Conservation (phyloP, 352 stramenopile genomes). For the Globisporangium megalacanthum region DNA sequence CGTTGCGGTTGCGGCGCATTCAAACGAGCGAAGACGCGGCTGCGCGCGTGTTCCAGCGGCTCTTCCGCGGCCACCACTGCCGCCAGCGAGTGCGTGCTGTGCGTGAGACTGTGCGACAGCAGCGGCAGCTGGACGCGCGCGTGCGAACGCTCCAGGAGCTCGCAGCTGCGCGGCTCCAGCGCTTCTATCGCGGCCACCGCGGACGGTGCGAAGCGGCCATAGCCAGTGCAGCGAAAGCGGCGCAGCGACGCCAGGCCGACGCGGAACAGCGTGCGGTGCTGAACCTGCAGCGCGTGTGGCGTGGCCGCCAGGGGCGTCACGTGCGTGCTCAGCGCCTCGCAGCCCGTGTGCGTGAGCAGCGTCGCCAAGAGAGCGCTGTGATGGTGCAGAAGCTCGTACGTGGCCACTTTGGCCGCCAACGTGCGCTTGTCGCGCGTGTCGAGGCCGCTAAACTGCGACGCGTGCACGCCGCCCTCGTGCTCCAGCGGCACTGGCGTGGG, state of each 20-base stretch:
- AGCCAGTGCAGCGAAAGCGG: slow-evolving; percentile 39
- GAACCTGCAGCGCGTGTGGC: slow-evolving; percentile 76
- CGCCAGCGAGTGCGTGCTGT: slow-evolving; percentile 36
- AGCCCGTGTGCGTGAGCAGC: slow-evolving; percentile 41
- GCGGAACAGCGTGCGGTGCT: slow-evolving; percentile 33
- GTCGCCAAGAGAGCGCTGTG: slow-evolving; percentile 40
- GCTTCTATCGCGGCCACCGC: slow-evolving; percentile 55
- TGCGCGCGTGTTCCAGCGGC: slow-evolving; percentile 68
- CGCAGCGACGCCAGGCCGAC: slow-evolving; percentile 34
- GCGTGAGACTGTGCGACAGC: slow-evolving; percentile 32
- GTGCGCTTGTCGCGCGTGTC: slow-evolving; percentile 28
- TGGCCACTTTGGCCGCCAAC: slow-evolving; percentile 40
- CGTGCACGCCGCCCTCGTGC: slow-evolving; percentile 57
- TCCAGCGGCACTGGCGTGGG: slow-evolving; percentile 74
- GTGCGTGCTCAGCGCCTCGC: slow-evolving; percentile 35
- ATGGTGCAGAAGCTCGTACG: slow-evolving; percentile 72
- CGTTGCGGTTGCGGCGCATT: slow-evolving; percentile 48
- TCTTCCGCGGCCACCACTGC: slow-evolving; percentile 61
- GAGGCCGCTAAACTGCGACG: slow-evolving; percentile 33
- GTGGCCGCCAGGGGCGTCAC: slow-evolving; percentile 54
- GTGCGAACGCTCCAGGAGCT: slow-evolving; percentile 54
- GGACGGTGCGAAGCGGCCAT: slow-evolving; percentile 46
- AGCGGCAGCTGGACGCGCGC: slow-evolving; percentile 46
- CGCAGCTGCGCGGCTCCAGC: slow-evolving; percentile 64
- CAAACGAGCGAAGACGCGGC: slow-evolving; percentile 49